Conservation (phyloP, 2,329 filamentous ascomycete species). For the Leptosphaerulina australis region DNA sequence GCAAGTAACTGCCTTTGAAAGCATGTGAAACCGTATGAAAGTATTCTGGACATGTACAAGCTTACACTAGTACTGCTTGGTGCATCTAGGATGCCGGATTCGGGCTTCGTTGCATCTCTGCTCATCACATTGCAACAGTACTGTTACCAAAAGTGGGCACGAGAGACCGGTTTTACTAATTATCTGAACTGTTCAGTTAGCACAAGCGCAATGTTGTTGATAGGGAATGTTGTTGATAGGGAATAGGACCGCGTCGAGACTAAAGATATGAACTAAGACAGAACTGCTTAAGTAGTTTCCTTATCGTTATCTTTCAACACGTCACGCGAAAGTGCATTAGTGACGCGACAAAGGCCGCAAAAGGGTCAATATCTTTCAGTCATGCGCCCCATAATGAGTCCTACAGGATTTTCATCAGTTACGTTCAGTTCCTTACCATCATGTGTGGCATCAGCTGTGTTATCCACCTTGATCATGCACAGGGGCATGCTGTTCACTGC, state of each 20-base stretch:
- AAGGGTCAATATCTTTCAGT: not conserved
- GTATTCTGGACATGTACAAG: too few species aligned
- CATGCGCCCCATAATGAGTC: not conserved
- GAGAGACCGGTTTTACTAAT: not conserved
- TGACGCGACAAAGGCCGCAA: slow-evolving; percentile 8
- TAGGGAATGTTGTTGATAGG: slow-evolving; percentile 1
- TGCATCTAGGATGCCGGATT: too few species aligned
- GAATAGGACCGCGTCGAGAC: not conserved
- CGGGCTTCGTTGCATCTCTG: too few species aligned
- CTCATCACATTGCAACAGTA: not conserved
- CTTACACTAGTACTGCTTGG: too few species aligned
- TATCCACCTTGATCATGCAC: slow-evolving; percentile 10
- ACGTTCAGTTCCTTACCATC: not conserved
- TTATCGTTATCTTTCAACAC: slow-evolving; percentile 10
- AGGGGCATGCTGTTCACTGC: slow-evolving; percentile 1
- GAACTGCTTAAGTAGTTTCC: not conserved
- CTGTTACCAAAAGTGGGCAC: not conserved
- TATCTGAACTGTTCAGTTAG: not conserved
- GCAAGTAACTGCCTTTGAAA: too few species aligned
- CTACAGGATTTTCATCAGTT: slow-evolving; percentile 3
- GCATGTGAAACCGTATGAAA: too few species aligned
- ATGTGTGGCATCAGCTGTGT: slow-evolving; percentile 19
- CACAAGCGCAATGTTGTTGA: not conserved
- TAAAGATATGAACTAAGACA: not conserved
- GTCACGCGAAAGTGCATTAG: slow-evolving; percentile 12